Evolutionary conservation across 306 rosid species (phyloP).

Genomic region (cucumber (Cucumis sativus)): DNA sequence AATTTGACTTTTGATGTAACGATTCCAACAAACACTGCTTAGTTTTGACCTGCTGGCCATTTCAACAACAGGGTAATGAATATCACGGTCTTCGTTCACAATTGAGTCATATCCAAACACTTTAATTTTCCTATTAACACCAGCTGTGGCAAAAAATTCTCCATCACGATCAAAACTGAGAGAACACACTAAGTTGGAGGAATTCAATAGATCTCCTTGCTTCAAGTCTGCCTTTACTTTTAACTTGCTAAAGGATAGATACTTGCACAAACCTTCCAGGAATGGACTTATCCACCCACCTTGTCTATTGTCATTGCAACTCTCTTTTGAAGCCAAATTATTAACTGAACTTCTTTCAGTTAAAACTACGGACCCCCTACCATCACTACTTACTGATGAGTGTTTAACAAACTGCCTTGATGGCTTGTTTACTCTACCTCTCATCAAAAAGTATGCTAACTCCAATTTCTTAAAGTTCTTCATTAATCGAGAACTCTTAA

Average conservation of each 20-base stretch:
- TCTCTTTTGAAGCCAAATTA: conserved; percentile 48
- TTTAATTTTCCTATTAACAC: conserved; percentile 91
- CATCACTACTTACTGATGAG: conserved; percentile 49
- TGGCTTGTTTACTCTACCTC: conserved; percentile 48
- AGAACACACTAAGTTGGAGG: conserved; percentile 87
- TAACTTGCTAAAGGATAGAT: conserved; percentile 65
- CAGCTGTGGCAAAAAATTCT: conserved; percentile 87
- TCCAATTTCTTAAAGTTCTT: conserved; percentile 89
- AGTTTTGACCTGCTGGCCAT: conserved; percentile 77
- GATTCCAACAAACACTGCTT: conserved; percentile 93
- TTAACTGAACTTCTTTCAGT: conserved; percentile 61
- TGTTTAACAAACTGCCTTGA: conserved; percentile 33
- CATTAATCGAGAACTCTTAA: conserved; percentile 62
- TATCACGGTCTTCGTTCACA: conserved; percentile 73
- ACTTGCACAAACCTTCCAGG: conserved; percentile 94
- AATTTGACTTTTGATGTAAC: conserved; percentile 91
- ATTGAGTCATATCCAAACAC: conserved; percentile 71
- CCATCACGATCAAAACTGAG: conserved; percentile 93
- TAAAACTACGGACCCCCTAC: conserved; percentile 49
- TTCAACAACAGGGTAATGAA: conserved; percentile 96
- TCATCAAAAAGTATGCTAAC: conserved; percentile 65
- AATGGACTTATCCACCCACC: conserved; percentile 95
- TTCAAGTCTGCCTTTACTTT: conserved; percentile 89
- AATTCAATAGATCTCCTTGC: conserved; percentile 94
- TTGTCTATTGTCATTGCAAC: conserved; percentile 30